A percentile compares a stretch with the other conserved stretches of the same genome.
Evolutionary conservation across 176 grass and related monocot species (phyloP).

Genomic region (Rhynchospora tenuis): DNA sequence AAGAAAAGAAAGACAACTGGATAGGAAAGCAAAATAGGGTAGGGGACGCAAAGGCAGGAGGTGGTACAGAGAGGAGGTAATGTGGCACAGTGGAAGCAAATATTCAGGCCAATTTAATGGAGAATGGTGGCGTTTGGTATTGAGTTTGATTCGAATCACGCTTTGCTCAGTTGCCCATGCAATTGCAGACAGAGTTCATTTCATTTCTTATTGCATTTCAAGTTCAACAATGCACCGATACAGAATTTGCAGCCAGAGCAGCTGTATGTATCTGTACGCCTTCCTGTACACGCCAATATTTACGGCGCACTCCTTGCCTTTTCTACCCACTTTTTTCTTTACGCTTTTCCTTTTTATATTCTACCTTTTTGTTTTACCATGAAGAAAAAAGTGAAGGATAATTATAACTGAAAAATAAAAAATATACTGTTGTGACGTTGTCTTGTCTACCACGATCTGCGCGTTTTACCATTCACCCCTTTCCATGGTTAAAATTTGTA

Average conservation of each 20-base stretch:
- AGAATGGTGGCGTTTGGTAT: slow-evolving; percentile 14
- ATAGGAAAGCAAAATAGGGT: neutral
- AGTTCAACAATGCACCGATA: neutral
- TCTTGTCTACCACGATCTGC: too few species aligned
- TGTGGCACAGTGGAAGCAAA: slow-evolving; percentile 6
- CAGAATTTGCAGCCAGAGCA: neutral
- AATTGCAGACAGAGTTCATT: slow-evolving; percentile 1
- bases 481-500: too few species aligned
- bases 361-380: neutral
- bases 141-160: neutral
- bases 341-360: neutral
- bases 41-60: neutral
- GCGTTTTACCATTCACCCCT: too few species aligned
- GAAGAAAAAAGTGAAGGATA: neutral
- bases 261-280: neutral
- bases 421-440: too few species aligned
- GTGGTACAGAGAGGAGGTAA: neutral
- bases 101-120: slow-evolving; percentile 14
- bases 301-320: slow-evolving; percentile 26
- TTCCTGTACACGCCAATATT: slow-evolving; percentile 26
- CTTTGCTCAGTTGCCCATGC: neutral
- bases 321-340: neutral
- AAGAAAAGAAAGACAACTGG: neutral
- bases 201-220: neutral
- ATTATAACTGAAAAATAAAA: too few species aligned